Evolutionary conservation across 352 stramenopile genomes (phyloP), one percentile per base, ranked within the genome.

Genomic region (Globisporangium carolinianum): DNA sequence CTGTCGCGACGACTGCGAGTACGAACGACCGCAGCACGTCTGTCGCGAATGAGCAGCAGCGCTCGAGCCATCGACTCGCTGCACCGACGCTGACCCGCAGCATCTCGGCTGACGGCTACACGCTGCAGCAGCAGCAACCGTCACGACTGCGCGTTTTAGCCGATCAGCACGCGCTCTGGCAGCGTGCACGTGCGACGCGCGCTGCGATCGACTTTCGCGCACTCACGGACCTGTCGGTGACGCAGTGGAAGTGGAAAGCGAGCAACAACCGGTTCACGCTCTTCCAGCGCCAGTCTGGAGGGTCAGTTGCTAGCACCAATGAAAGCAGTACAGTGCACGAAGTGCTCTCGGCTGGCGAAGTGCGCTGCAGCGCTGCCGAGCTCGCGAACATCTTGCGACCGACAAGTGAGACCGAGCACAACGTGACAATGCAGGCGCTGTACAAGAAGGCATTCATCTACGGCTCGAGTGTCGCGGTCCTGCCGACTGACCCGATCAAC

Each of bases 361-460:
- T 63, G 17, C 51, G 51, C 42, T 63, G 58, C 46, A 59, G 51
- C 32, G 11, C 41, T 10, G 32, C 50, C 1, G 58, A 63, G 47
- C 52, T 63, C 36, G 18, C 53, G 11, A n/a, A 53, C 51, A 53
- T 63, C n/a, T 41, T 63, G 32, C 53, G 51, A 7, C 41, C 53
- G 1, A 32, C 9, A 14, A 50, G 11, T 43, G 53, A 60, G 24
- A 12, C 15, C 35, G 53, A 61, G n/a, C 48, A 65, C 50, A 65
- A 65, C 45, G 24, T 46, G 4, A 17, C 36, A 7, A 65, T 65
- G 60, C 17, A 38, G 5, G 60, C 53, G 12, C 47, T 65, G 15
- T 57, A 62, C 51, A 39, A 55, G 50, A 62, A 62, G 41, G 51
- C 51, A 14, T 62, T 53, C n/a, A 81, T 84, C 56, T 79, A 81